These are phyloP conservation scores for Metarhizium humberi DNA, from an alignment of 2,329 filamentous ascomycete genomes.

Conservation along the genomic window DNA sequence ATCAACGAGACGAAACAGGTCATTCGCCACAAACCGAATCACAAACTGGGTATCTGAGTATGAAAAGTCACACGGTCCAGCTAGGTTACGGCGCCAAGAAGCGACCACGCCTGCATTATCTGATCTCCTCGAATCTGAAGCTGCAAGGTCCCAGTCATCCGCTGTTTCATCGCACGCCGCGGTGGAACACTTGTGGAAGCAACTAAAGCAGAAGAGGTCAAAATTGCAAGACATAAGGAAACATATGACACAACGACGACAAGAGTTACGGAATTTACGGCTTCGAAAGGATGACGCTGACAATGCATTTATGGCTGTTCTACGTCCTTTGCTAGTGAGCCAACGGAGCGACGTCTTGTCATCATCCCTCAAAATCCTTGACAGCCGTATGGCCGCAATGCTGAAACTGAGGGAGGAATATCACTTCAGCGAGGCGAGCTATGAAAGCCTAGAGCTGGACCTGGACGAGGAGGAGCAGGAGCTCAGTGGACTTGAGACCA, in stretches of 20 bases:
- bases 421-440: constrained; percentile 24
- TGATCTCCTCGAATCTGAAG: constrained; percentile 6
- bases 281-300: constrained; percentile 25
- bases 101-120: constrained; percentile 2
- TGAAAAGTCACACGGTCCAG: constrained; percentile 18
- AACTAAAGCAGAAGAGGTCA: constrained; percentile 24
- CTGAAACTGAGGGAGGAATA: constrained; percentile 28
- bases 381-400: constrained; percentile 23
- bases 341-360: constrained; percentile 10
- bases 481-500: constrained; percentile 25
- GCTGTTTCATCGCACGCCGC: constrained; percentile 17
- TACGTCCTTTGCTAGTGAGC: constrained; percentile 26
- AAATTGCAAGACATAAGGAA: constrained; percentile 18
- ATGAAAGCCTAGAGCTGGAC: constrained; percentile 25
- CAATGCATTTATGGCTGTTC: constrained; percentile 29
- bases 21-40: constrained; percentile 22
- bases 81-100: constrained; percentile 8
- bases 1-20: constrained; percentile 14
- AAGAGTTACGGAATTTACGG: constrained; percentile 21
- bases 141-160: background rate
- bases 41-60: constrained; percentile 24
- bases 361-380: constrained; percentile 15
- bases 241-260: constrained; percentile 23
- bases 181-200: constrained; percentile 25
- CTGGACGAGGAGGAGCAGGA: constrained; percentile 27